Percentiles rank a stretch among this genome's conserved stretches.
phyloP scores from a whole-genome alignment of 306 rosid genomes.

The Cicer pinnatifidum region DNA sequence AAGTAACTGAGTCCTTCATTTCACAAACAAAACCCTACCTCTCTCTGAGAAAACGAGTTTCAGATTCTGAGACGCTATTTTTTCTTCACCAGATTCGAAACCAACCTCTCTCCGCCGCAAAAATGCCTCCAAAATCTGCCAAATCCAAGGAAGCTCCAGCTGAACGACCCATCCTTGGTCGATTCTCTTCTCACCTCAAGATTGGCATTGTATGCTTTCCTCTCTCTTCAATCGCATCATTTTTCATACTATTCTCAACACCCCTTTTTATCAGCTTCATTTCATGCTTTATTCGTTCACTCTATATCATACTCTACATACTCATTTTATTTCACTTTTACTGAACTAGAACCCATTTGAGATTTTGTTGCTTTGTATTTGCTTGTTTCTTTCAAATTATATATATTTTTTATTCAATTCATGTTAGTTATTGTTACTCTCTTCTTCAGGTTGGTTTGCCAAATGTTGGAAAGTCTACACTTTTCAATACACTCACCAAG shows the following conservation, averaged over 20 bases:
- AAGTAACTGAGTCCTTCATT: slow-evolving; percentile 2
- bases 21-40: slow-evolving; percentile 47
- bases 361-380: not conserved
- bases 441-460: slow-evolving; percentile 90
- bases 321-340: not conserved
- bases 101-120: slow-evolving; percentile 36
- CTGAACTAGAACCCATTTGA: slow-evolving; percentile 15
- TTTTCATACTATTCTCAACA: slow-evolving; percentile 31
- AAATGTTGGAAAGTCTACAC: slow-evolving; percentile 98
- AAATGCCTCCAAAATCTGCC: slow-evolving; percentile 90
- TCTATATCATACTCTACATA: slow-evolving; percentile 12
- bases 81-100: slow-evolving; percentile 11
- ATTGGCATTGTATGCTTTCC: slow-evolving; percentile 74
- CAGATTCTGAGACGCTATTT: slow-evolving; percentile 12
- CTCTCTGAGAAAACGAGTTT: not conserved
- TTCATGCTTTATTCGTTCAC: slow-evolving; percentile 12
- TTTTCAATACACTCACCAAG: slow-evolving; percentile 92
- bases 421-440: slow-evolving; percentile 36
- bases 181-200: slow-evolving; percentile 92
- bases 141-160: slow-evolving; percentile 86
- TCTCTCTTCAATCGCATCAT: slow-evolving; percentile 20
- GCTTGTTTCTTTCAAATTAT: slow-evolving; percentile 1
- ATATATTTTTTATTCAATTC: not conserved
- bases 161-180: slow-evolving; percentile 85
- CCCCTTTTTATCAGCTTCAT: slow-evolving; percentile 14